These are phyloP conservation scores for Bromus sterilis DNA, from an alignment of 176 grass and related monocot genomes.

Conservation along the genomic window DNA sequence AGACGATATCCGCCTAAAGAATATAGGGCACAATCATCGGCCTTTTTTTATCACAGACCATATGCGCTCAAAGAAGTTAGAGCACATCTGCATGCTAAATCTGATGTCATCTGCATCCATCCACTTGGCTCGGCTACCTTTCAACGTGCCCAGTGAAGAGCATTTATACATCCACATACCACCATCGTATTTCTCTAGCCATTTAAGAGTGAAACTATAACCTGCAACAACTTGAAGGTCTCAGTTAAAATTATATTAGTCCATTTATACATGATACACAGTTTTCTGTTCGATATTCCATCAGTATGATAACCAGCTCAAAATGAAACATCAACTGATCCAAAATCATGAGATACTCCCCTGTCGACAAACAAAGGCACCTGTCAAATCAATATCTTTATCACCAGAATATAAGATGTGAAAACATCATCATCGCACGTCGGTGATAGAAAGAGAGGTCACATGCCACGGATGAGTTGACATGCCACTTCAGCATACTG, in stretches of 20 bases:
- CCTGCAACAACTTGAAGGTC: constrained; percentile 38
- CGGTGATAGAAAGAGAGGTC: neutral
- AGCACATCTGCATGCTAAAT: constrained; percentile 53
- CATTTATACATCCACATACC: constrained; percentile 48
- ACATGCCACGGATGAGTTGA: too few species aligned
- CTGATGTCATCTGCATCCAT: constrained; percentile 63
- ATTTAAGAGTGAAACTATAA: constrained; percentile 66
- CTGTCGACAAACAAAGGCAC: neutral
- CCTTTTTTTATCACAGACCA: constrained; percentile 3
- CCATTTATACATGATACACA: too few species aligned
- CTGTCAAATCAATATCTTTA: neutral
- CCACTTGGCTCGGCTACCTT: too few species aligned
- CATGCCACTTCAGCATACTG: neutral
- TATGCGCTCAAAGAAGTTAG: constrained; percentile 44
- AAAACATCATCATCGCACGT: neutral
- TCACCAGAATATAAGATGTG: neutral
- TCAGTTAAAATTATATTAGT: constrained; percentile 13
- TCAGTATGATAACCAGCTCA: too few species aligned
- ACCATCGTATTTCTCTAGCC: constrained; percentile 25
- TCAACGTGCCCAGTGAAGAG: constrained; percentile 61
- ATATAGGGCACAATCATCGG: neutral
- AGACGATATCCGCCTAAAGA: constrained; percentile 39
- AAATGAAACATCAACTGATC: neutral
- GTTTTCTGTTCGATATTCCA: too few species aligned
- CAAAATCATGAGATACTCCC: neutral